A percentile compares a stretch with the other conserved stretches of the same genome.
phyloP scores from a whole-genome alignment of 2,329 filamentous ascomycete genomes.

The Escovopsis weberi region DNA sequence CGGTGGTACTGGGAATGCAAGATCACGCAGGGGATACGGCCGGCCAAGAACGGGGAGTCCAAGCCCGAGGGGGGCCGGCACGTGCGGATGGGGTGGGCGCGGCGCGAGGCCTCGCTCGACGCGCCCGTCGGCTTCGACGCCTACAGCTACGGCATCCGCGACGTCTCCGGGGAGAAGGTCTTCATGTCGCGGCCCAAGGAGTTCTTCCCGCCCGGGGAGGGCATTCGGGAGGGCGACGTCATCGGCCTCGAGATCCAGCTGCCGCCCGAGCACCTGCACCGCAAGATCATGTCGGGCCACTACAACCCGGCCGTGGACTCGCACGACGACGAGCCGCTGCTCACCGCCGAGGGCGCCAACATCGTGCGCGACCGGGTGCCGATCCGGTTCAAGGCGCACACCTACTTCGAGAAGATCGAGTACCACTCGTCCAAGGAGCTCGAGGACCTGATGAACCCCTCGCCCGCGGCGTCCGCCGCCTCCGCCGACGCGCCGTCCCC shows the following conservation, averaged over 20 bases:
- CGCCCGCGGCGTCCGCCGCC: slow-evolving; percentile 29
- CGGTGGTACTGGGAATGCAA: slow-evolving; percentile 91
- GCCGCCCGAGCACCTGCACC: slow-evolving; percentile 70
- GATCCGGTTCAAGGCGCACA: slow-evolving; percentile 83
- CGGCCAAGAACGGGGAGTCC: slow-evolving; percentile 24
- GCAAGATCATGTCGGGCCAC: slow-evolving; percentile 72
- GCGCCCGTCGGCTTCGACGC: slow-evolving; percentile 76
- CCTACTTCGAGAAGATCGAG: slow-evolving; percentile 87
- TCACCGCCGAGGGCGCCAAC: slow-evolving; percentile 50
- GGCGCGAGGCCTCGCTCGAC: slow-evolving; percentile 68
- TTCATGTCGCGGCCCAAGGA: slow-evolving; percentile 89
- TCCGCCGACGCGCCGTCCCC: slow-evolving; percentile 48
- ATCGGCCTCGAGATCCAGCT: slow-evolving; percentile 87
- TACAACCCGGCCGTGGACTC: slow-evolving; percentile 78
- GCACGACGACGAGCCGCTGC: slow-evolving; percentile 38
- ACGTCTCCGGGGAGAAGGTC: slow-evolving; percentile 80
- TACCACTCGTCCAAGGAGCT: slow-evolving; percentile 80
- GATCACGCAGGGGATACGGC: slow-evolving; percentile 58
- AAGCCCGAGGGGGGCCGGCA: slow-evolving; percentile 39
- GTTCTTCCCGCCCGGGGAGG: slow-evolving; percentile 66
- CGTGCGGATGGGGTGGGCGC: slow-evolving; percentile 76
- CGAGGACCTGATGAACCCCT: slow-evolving; percentile 67
- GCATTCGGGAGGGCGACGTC: slow-evolving; percentile 79
- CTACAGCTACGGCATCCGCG: slow-evolving; percentile 87
- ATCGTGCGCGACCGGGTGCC: slow-evolving; percentile 91